Conservation (phyloP, 169 alveolate species). For the Plasmodium relictum region DNA sequence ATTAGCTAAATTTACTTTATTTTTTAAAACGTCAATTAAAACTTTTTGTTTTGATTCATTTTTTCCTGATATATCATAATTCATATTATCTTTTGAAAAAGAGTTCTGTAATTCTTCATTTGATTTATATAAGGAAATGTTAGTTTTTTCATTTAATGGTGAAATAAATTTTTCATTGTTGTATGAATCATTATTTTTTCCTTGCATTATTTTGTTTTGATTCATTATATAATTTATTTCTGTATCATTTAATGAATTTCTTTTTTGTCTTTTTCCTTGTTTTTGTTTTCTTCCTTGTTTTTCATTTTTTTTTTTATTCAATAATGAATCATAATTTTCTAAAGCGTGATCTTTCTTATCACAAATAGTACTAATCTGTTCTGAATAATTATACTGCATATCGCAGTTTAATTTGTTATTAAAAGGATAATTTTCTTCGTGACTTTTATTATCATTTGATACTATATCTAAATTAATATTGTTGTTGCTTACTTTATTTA, state of each 20-base stretch:
- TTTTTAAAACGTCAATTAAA: background rate
- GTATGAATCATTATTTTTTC: background rate
- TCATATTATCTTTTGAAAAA: background rate
- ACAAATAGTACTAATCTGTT: constrained; percentile 15
- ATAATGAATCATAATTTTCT: constrained; percentile 24
- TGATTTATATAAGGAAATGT: background rate
- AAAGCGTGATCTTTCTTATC: background rate
- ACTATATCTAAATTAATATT: background rate
- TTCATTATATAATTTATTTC: background rate
- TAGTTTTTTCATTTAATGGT: background rate
- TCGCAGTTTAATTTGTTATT: constrained; percentile 42
- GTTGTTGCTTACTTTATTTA: background rate
- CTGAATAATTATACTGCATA: constrained; percentile 24
- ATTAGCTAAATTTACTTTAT: background rate
- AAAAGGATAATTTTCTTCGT: constrained; percentile 6
- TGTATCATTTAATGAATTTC: constrained; percentile 12
- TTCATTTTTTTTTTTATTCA: constrained; percentile 1
- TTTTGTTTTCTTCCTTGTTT: constrained; percentile 4
- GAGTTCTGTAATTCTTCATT: background rate
- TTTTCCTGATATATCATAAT: background rate
- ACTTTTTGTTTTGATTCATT: background rate
- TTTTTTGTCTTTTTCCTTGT: constrained; percentile 27
- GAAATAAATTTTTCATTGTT: background rate
- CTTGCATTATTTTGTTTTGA: background rate
- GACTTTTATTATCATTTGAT: background rate